Evolutionary conservation across 1,139 yeast species (phyloP).

Genomic region (Geotrichum klebahnii): DNA sequence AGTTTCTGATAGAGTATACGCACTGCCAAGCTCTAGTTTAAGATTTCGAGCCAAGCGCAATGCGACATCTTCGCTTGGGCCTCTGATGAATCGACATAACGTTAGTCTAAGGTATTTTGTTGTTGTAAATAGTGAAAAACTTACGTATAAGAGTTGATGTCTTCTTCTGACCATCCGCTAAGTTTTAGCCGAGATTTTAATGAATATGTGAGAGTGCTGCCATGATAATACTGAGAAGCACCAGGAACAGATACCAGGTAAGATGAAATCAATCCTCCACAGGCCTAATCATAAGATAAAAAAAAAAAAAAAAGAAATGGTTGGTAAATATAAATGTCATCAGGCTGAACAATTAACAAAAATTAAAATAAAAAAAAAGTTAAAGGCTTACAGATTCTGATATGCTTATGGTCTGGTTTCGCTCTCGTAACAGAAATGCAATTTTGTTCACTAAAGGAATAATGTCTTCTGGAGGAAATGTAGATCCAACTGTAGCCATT

Average conservation of each 20-base stretch:
- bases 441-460: constrained; percentile 51
- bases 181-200: constrained; percentile 67
- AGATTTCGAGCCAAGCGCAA: constrained; percentile 71
- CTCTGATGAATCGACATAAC: constrained; percentile 35
- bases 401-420: constrained; percentile 65
- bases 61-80: constrained; percentile 77
- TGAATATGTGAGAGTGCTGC: constrained; percentile 77
- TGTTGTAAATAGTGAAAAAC: constrained; percentile 10
- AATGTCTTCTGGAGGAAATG: constrained; percentile 57
- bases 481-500: background rate
- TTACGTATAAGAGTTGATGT: constrained; percentile 58
- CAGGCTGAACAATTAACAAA: too few relatives aligned
- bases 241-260: constrained; percentile 79
- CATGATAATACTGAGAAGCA: constrained; percentile 76
- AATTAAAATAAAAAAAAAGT: background rate
- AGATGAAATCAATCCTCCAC: constrained; percentile 82
- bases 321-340: too few relatives aligned
- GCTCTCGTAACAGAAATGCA: constrained; percentile 50
- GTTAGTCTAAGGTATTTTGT: background rate
- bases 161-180: constrained; percentile 73
- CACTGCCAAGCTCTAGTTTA: constrained; percentile 74
- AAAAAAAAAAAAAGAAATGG: background rate
- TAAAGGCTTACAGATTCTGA: constrained; percentile 61
- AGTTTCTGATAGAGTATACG: constrained; percentile 76
- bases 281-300: constrained; percentile 44